Evolutionary conservation across 257 asterid genomes (phyloP).

Genomic region (Solanum tarijense): DNA sequence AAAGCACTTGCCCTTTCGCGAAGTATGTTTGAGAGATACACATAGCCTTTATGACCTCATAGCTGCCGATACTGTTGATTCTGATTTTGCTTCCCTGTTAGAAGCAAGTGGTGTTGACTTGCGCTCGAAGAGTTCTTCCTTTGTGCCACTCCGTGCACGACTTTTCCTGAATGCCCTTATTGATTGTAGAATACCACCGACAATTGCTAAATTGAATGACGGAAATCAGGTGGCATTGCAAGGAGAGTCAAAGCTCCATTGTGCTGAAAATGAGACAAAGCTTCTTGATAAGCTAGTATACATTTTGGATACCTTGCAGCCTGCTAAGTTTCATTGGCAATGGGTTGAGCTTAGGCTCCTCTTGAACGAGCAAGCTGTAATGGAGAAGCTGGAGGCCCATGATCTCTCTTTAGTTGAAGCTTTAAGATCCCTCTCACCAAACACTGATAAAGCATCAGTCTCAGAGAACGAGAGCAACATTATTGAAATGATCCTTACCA

Average conservation of each 20-base stretch:
- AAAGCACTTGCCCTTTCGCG: constrained; percentile 91
- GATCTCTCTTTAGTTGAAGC: constrained; percentile 71
- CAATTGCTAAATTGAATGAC: constrained; percentile 40
- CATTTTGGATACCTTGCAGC: constrained; percentile 82
- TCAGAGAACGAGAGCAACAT: constrained; percentile 88
- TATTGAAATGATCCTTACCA: constrained; percentile 73
- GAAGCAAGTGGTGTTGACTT: constrained; percentile 55
- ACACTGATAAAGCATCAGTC: constrained; percentile 53
- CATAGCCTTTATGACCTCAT: constrained; percentile 62
- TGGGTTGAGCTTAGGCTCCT: constrained; percentile 96
- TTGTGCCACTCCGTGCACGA: constrained; percentile 93
- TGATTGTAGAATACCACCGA: constrained; percentile 69
- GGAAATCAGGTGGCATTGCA: constrained; percentile 39
- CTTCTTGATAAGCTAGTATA: constrained; percentile 63
- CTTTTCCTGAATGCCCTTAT: constrained; percentile 77
- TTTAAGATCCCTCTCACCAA: constrained; percentile 66
- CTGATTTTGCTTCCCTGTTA: constrained; percentile 68
- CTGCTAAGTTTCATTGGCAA: constrained; percentile 99
- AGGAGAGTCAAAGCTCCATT: constrained; percentile 52
- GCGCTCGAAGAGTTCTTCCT: constrained; percentile 57
- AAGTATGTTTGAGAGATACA: constrained; percentile 80
- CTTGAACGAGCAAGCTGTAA: constrained; percentile 84
- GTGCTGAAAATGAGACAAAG: constrained; percentile 56
- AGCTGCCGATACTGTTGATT: constrained; percentile 64
- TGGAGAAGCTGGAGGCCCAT: constrained; percentile 62